phyloP scores from a whole-genome alignment of 768 basidiomycete genomes.

The Panellus pusillus region DNA sequence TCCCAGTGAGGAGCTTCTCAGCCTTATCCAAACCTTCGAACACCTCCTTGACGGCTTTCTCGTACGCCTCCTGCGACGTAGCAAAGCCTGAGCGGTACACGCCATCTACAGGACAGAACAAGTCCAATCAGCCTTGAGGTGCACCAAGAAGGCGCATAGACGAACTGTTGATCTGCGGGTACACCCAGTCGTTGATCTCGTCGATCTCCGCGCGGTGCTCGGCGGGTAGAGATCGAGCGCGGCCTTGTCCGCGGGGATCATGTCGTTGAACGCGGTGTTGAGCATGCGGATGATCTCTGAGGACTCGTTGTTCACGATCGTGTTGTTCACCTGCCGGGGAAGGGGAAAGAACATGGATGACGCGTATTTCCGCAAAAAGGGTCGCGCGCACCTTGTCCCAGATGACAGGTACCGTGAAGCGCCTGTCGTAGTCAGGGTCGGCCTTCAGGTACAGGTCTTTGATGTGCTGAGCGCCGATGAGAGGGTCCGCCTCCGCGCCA shows the following conservation, averaged over 20 bases:
- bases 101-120: constrained; percentile 52
- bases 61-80: constrained; percentile 76
- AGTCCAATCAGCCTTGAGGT: too few species aligned
- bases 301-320: constrained; percentile 95
- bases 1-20: constrained; percentile 74
- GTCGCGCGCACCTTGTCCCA: constrained; percentile 79
- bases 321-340: constrained; percentile 33
- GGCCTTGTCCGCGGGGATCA: constrained; percentile 60
- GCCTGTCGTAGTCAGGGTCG: constrained; percentile 68
- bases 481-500: constrained; percentile 72
- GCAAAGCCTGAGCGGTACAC: constrained; percentile 94
- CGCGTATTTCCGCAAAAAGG: background rate
- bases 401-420: constrained; percentile 86
- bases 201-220: constrained; percentile 74
- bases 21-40: constrained; percentile 80
- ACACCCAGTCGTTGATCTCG: constrained; percentile 81
- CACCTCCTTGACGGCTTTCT: constrained; percentile 68
- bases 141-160: background rate
- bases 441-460: constrained; percentile 84
- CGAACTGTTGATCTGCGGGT: constrained; percentile 82
- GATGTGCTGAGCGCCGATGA: constrained; percentile 68
- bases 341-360: background rate
- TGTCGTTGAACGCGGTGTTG: constrained; percentile 80
- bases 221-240: constrained; percentile 28
- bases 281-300: constrained; percentile 94